Percentiles rank a stretch among this genome's conserved stretches.
Conservation (phyloP, 78 protist species). For the Protostelium mycophagum region DNA sequence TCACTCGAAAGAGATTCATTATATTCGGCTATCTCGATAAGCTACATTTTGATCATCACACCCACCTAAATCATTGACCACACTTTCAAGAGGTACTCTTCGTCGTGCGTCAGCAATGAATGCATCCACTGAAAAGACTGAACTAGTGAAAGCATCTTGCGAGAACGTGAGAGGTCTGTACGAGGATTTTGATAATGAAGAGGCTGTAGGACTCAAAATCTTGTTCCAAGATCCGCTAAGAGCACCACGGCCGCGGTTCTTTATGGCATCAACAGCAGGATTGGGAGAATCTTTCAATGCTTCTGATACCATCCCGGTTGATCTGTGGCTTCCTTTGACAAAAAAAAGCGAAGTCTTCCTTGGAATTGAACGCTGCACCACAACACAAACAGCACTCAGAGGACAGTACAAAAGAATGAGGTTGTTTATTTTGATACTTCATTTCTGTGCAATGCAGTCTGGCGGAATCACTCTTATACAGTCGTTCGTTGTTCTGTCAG, state of each 20-base stretch:
- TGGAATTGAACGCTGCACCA: no score
- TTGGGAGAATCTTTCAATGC: no score
- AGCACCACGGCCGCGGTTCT: neutral
- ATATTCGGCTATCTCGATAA: neutral
- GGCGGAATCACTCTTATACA: no score
- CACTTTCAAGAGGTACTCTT: neutral
- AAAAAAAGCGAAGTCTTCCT: no score
- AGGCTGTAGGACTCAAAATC: neutral
- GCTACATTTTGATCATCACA: neutral
- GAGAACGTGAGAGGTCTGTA: neutral
- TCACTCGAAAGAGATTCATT: slow-evolving; percentile 4
- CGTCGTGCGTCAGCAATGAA: neutral
- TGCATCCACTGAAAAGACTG: neutral
- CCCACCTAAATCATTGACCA: neutral
- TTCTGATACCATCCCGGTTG: no score
- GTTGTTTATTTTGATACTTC: no score
- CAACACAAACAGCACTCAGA: no score
- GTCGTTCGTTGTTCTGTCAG: no score
- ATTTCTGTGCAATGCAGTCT: no score
- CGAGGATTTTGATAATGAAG: neutral
- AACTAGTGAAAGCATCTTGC: neutral
- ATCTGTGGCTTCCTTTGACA: no score
- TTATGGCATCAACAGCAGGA: no score
- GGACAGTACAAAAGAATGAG: no score
- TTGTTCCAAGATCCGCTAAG: neutral